Evolutionary conservation across 176 grass and related monocot genomes (phyloP), one percentile per base, ranked within the genome.

Genomic region (Bolboschoenus planiculmis): DNA sequence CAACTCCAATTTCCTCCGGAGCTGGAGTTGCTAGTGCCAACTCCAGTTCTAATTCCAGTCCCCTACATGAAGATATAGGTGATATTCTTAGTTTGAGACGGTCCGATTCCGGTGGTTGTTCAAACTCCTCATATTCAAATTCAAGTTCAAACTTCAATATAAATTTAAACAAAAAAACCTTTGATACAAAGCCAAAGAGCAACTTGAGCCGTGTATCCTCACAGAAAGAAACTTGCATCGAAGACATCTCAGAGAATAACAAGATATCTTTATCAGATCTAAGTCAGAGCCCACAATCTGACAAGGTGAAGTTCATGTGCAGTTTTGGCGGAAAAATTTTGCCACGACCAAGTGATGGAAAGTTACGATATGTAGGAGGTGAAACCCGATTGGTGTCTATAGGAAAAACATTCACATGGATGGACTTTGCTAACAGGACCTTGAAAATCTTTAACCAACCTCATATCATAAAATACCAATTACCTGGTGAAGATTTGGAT

Each of bases 251-350:
- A 33, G 72, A 83, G 70, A 57, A 87, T 13, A 87, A 80, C 54
- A 53, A 85, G 16, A 88, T 57, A 40, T 86, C 85, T 31, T 59
- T 37, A 84, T 77, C 79, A 82, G 56, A 40, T 5, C 26, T 59
- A 18, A 64, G 60, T 29, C 86, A 88, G 27, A 95, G 90, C 64
- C 90, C 96, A 29, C 71, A 83, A 21, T 78, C 86, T 27, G 82
- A 87, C 3, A 95, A 91, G 81, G 84, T 91, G 77, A 99, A 99
- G 51, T 93, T 99, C 50, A 86, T 99, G 86, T 99, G 96, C 65
- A 99, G 96, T 90, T 95, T 99, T 83, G 92, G 92, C 35, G 96
- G 96, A 44, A 99, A 91, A 81, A 93, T 99, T 71, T 77, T 99
- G 59, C 92, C 92, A 15, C 86, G 96, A 80, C 96, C 92, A n/a